Evolutionary conservation across 257 asterid genomes (phyloP).

Genomic region (Petrea volubilis): DNA sequence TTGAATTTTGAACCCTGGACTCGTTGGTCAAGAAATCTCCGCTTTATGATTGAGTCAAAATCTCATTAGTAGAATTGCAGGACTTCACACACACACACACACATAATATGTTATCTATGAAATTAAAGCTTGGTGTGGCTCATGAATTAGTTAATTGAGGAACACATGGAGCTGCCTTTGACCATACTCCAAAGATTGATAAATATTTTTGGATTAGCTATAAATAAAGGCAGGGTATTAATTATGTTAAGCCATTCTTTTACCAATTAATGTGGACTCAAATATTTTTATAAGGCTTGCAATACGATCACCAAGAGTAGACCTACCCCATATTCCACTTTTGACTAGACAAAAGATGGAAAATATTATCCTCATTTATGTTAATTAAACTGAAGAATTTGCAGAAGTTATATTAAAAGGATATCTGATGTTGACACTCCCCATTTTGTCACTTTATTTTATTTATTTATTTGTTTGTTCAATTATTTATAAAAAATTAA

Average conservation of each 20-base stretch:
- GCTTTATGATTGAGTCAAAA: too few species aligned
- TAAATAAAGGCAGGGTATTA: too few species aligned
- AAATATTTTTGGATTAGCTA: constrained; percentile 6
- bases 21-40: too few species aligned
- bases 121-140: not conserved
- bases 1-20: too few species aligned
- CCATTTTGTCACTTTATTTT: not conserved
- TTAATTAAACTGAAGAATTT: not conserved
- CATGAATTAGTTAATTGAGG: constrained; percentile 8
- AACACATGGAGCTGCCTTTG: constrained; percentile 44
- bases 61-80: too few species aligned
- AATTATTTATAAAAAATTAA: too few species aligned
- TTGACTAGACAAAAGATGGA: constrained; percentile 22
- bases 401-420: not conserved
- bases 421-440: constrained; percentile 29
- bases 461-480: too few species aligned
- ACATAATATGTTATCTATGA: not conserved
- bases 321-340: constrained; percentile 22
- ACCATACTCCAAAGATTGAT: constrained; percentile 24
- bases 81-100: too few species aligned
- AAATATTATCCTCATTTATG: constrained; percentile 13
- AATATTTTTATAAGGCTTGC: not conserved
- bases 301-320: not conserved
- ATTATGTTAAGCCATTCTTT: not conserved
- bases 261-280: not conserved